phyloP scores from a whole-genome alignment of 371 early-diverging fungal species.

The Apophysomyces elegans region DNA sequence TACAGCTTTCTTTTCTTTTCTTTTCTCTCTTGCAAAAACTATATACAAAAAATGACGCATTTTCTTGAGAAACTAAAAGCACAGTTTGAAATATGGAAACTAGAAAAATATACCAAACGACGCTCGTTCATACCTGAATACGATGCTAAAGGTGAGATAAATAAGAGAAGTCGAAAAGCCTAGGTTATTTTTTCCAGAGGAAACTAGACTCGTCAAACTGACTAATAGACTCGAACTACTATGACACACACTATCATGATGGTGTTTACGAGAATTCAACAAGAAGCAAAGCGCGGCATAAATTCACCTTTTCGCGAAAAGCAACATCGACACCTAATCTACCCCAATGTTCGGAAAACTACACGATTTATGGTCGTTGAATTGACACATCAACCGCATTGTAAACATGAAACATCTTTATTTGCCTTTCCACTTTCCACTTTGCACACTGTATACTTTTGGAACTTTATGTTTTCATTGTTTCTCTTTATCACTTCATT shows the following conservation, averaged over 20 bases:
- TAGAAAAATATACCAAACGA: slow-evolving; percentile 56
- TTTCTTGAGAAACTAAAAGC: slow-evolving; percentile 55
- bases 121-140: slow-evolving; percentile 52
- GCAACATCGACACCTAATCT: slow-evolving; percentile 14
- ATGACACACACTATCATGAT: slow-evolving; percentile 60
- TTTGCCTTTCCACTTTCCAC: too few species aligned
- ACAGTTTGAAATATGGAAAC: slow-evolving; percentile 58
- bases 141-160: slow-evolving; percentile 41
- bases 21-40: too few species aligned
- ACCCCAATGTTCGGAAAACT: slow-evolving; percentile 24
- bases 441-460: too few species aligned
- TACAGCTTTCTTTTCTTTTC: too few species aligned
- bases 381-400: too few species aligned
- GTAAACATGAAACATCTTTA: too few species aligned
- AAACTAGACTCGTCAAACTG: not conserved
- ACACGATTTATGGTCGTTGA: slow-evolving; percentile 10
- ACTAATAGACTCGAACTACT: slow-evolving; percentile 52
- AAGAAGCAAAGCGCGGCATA: not conserved
- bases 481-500: too few species aligned
- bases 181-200: slow-evolving; percentile 19
- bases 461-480: too few species aligned
- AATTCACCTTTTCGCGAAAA: not conserved
- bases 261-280: slow-evolving; percentile 58
- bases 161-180: not conserved
- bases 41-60: slow-evolving; percentile 42